Percentiles rank a stretch among this genome's conserved stretches.
These are phyloP conservation scores for Aspergillus phoenicis DNA, from an alignment of 2,329 filamentous ascomycete genomes.

Conservation along the genomic window DNA sequence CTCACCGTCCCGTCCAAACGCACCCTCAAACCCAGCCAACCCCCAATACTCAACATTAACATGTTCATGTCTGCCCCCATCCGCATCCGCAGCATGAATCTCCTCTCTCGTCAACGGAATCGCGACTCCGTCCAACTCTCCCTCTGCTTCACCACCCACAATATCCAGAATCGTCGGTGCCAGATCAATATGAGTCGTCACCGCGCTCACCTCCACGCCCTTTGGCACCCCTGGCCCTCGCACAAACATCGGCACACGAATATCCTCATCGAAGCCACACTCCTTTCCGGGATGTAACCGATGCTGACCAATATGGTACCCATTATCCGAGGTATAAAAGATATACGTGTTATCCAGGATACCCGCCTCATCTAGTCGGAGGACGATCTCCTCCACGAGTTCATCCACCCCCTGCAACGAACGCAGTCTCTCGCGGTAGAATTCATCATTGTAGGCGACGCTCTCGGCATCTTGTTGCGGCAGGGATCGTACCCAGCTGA, in stretches of 20 bases:
- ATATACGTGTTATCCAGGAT: constrained; percentile 56
- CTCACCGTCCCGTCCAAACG: constrained; percentile 17
- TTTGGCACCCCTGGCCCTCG: constrained; percentile 58
- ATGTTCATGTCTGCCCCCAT: constrained; percentile 46
- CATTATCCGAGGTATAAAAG: constrained; percentile 61
- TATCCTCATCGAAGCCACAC: constrained; percentile 47
- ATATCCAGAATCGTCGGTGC: constrained; percentile 61
- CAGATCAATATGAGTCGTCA: constrained; percentile 65
- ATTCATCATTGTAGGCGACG: constrained; percentile 54
- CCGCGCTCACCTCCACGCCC: constrained; percentile 46
- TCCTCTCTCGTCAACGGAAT: constrained; percentile 45
- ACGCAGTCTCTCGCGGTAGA: constrained; percentile 51
- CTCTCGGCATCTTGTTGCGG: constrained; percentile 45
- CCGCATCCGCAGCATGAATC: constrained; percentile 22
- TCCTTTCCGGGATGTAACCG: constrained; percentile 58
- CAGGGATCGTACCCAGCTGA: constrained; percentile 44
- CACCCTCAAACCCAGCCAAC: constrained; percentile 9
- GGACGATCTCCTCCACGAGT: constrained; percentile 48
- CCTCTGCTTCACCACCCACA: constrained; percentile 36
- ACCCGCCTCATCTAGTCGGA: constrained; percentile 38
- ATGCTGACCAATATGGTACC: constrained; percentile 61
- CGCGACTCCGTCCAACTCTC: constrained; percentile 59
- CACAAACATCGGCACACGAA: constrained; percentile 61
- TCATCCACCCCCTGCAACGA: constrained; percentile 56
- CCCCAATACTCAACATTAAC: constrained; percentile 64